Percentiles rank a stretch among this genome's conserved stretches.
These are phyloP conservation scores for Domatiomyces catenatus DNA, from an alignment of 2,329 filamentous ascomycete genomes.

Conservation along the genomic window DNA sequence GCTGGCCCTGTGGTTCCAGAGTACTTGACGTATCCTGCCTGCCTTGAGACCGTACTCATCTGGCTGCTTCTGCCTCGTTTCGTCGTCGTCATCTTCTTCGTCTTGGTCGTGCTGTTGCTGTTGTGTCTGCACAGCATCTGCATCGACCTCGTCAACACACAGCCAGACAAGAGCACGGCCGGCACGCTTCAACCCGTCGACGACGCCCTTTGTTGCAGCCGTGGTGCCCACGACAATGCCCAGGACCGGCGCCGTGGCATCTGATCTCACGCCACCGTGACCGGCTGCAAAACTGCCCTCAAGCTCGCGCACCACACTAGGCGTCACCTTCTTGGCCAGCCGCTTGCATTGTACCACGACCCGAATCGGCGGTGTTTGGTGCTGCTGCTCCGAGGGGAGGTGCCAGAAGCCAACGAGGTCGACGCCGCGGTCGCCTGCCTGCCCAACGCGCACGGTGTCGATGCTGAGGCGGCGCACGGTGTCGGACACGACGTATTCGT, in stretches of 20 bases:
- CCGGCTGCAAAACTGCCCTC: slow-evolving; percentile 48
- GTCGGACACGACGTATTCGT: slow-evolving; percentile 31
- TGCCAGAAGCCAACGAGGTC: slow-evolving; percentile 34
- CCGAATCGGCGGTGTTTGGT: slow-evolving; percentile 22
- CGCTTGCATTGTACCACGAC: slow-evolving; percentile 35
- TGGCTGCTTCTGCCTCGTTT: neutral
- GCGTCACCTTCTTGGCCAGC: slow-evolving; percentile 23
- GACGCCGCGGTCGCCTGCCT: slow-evolving; percentile 31
- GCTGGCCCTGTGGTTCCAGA: slow-evolving; percentile 31
- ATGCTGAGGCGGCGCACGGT: slow-evolving; percentile 27
- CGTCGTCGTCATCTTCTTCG: neutral
- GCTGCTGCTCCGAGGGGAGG: slow-evolving; percentile 17
- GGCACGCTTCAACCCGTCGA: slow-evolving; percentile 54
- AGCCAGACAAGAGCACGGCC: slow-evolving; percentile 55
- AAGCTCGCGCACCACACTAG: slow-evolving; percentile 31
- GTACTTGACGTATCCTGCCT: slow-evolving; percentile 24
- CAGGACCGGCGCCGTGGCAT: slow-evolving; percentile 50
- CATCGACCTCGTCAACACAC: slow-evolving; percentile 23
- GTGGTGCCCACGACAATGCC: slow-evolving; percentile 55
- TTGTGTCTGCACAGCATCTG: neutral
- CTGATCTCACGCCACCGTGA: slow-evolving; percentile 56
- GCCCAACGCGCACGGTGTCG: slow-evolving; percentile 28
- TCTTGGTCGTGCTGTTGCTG: neutral
- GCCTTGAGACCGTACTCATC: neutral
- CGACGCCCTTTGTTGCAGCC: slow-evolving; percentile 61